A percentile compares a stretch with the other conserved stretches of the same genome.
Conservation (phyloP, 2,329 filamentous ascomycete genomes). For the Colletotrichum salicis region DNA sequence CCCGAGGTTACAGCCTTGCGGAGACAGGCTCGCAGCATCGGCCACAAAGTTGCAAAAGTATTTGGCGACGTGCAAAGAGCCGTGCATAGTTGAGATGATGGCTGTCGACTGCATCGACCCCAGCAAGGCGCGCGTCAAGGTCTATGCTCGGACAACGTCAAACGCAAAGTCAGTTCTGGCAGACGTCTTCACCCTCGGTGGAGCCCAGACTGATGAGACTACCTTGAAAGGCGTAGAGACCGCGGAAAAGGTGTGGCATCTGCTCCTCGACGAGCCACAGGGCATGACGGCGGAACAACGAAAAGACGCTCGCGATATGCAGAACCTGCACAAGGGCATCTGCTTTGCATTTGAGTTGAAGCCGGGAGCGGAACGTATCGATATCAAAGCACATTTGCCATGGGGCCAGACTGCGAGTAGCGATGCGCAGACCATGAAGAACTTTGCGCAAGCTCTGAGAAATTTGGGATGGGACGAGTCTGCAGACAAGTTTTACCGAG, state of each 20-base stretch:
- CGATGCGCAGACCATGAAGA: conserved; percentile 23
- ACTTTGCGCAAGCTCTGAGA: conserved; percentile 14
- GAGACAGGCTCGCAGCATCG: conserved; percentile 26
- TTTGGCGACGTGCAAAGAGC: conserved; percentile 29
- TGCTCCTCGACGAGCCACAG: conserved; percentile 39
- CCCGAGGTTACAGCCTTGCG: conserved; percentile 31
- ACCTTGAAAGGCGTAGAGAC: conserved; percentile 36
- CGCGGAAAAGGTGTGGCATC: conserved; percentile 39
- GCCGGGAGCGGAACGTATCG: conserved; percentile 33
- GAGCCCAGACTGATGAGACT: conserved; percentile 37
- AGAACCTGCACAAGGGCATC: conserved; percentile 35
- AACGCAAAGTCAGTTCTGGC: conserved; percentile 38
- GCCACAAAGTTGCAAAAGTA: conserved; percentile 37
- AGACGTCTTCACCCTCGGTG: conserved; percentile 39
- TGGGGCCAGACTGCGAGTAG: conserved; percentile 27
- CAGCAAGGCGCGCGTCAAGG: conserved; percentile 39
- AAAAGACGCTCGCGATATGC: conserved; percentile 30
- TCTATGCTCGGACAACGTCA: conserved; percentile 37
- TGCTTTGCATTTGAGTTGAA: conserved; percentile 41
- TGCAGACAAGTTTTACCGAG: conserved; percentile 7
- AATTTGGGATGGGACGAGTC: conserved; percentile 18
- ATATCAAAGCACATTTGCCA: conserved; percentile 24
- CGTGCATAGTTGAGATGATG: conserved; percentile 38
- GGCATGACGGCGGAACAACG: conserved; percentile 27
- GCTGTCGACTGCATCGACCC: conserved; percentile 41